phyloP scores from a whole-genome alignment of 257 asterid genomes.

The Forsythia suspensa region DNA sequence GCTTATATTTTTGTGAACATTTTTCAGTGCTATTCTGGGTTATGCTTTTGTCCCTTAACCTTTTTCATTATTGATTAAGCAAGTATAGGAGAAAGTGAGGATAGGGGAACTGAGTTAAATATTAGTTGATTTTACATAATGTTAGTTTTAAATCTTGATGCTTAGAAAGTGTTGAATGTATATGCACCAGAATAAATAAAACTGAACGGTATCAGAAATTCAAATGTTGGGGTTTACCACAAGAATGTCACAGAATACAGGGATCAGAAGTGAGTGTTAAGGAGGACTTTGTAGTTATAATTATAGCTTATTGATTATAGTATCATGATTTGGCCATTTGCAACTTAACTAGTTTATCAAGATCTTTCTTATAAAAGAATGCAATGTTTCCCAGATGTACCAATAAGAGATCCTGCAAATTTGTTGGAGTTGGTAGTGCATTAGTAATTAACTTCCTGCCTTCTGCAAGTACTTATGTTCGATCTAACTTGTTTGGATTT shows the following conservation, averaged over 20 bases:
- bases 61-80: background rate
- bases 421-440: background rate
- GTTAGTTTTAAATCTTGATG: background rate
- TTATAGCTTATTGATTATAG: background rate
- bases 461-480: background rate
- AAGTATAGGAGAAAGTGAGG: background rate
- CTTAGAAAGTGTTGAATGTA: background rate
- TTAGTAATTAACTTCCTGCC: background rate
- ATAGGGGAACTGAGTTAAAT: background rate
- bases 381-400: background rate
- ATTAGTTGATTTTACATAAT: background rate
- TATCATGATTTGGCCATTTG: background rate
- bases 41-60: no score
- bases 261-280: background rate
- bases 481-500: background rate
- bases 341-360: background rate
- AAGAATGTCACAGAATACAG: background rate
- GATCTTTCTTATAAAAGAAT: conserved; percentile 9
- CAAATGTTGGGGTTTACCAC: background rate
- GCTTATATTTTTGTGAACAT: background rate
- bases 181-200: background rate
- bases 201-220: background rate
- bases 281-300: background rate
- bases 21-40: background rate
- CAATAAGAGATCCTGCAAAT: background rate